Evolutionary conservation across 805 yeast genomes (phyloP).

Genomic region (Cyberlindnera petersonii): DNA sequence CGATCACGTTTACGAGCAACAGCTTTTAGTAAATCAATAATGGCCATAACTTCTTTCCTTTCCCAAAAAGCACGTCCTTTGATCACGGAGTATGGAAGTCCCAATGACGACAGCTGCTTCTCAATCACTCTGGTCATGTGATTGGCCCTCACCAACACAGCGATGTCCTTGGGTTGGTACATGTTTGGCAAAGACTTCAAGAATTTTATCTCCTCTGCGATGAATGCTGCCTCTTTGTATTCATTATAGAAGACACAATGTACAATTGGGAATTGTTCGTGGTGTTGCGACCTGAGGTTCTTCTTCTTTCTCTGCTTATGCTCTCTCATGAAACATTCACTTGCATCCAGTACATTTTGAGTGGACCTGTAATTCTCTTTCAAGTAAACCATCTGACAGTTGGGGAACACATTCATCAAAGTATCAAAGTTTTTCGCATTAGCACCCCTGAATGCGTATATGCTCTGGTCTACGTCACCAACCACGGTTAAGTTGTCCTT

Average conservation of each 20-base stretch:
- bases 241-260: constrained; percentile 37
- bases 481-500: constrained; percentile 73
- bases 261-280: constrained; percentile 43
- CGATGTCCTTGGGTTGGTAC: constrained; percentile 55
- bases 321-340: constrained; percentile 63
- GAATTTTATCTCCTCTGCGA: constrained; percentile 51
- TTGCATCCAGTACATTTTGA: constrained; percentile 53
- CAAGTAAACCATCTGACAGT: constrained; percentile 39
- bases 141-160: constrained; percentile 67
- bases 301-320: constrained; percentile 47
- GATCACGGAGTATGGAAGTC: constrained; percentile 63
- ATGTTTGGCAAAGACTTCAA: constrained; percentile 43
- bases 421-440: constrained; percentile 58
- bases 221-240: constrained; percentile 53
- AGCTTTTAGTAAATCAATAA: constrained; percentile 63
- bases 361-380: constrained; percentile 82
- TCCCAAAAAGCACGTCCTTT: constrained; percentile 84
- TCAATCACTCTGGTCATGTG: constrained; percentile 62
- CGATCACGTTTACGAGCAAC: constrained; percentile 56
- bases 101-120: constrained; percentile 47
- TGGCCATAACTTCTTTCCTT: constrained; percentile 56
- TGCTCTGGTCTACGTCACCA: constrained; percentile 96
- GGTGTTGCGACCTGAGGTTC: constrained; percentile 43
- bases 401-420: constrained; percentile 43
- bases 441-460: constrained; percentile 85